Base-by-base conservation (phyloP, 148 eudicot genomes). In the Chenopodium album region DNA sequence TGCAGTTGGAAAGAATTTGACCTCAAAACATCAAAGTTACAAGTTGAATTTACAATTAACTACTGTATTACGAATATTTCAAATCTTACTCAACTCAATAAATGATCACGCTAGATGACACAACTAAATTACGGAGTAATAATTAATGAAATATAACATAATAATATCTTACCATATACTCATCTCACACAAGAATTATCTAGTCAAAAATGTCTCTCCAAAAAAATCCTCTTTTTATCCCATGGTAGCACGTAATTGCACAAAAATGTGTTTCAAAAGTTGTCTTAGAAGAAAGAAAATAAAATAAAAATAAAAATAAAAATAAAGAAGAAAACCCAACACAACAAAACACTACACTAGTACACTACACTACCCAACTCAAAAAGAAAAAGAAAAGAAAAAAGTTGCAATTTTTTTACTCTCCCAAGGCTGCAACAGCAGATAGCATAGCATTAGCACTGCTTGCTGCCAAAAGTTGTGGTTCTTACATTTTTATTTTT, bases 391-490 rank as follows among this genome's bases (percentile, higher is more conserved):
- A 56, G 6, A 56, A 56, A 56, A 56, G 62, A 16, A 56, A 56
- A 50, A 83, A 29, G 16, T 62, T 9, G n/a, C 14, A 54, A 46
- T 20, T 17, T 59, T 69, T 80, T 76, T 76, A 76, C 83, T 59
- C 76, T 75, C 77, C 83, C 86, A 80, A 84, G 83, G 79, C 72
- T 69, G 77, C 66, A 80, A 77, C 69, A 74, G 76, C 79, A 79
- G 82, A 79, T 59, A 79, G 82, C 60, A 56, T 50, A 74, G 76
- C 76, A 75, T 50, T 37, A 79, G 82, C 44, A 75, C 79, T 50
- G 44, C 79, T 79, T 37, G 48, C 78, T 74, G 76, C 79, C 79
- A 68, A 84, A 84, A 84, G 82, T 84, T 84, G 82, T 83, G 85
- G 80, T 76, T 80, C 72, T 50, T 52, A 20, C 8, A 3, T 71